These are phyloP conservation scores for Moricandia moricandioides DNA, from an alignment of 345 rosid genomes.

Conservation along the genomic window DNA sequence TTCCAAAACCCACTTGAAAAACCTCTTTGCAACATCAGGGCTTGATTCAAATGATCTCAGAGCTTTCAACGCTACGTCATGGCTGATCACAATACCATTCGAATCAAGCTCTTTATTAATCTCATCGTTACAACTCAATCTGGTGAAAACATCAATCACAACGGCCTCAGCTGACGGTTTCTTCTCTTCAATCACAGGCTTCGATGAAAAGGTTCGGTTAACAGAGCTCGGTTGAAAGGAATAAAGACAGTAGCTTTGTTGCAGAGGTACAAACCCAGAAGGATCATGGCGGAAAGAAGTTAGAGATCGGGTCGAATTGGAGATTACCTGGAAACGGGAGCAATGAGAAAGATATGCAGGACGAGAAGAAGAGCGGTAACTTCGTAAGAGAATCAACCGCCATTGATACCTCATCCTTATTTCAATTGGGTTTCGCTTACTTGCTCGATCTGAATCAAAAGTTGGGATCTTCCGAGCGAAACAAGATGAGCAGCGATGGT, in stretches of 20 bases:
- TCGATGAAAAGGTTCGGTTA: slow-evolving; percentile 49
- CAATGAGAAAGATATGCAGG: slow-evolving; percentile 23
- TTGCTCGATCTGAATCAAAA: slow-evolving; percentile 5
- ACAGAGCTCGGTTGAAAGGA: slow-evolving; percentile 7
- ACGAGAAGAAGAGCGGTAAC: slow-evolving; percentile 30
- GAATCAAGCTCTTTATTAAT: slow-evolving; percentile 53
- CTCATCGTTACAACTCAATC: slow-evolving; percentile 35
- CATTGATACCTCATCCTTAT: slow-evolving; percentile 21
- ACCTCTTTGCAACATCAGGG: slow-evolving; percentile 58
- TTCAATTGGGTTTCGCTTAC: neutral
- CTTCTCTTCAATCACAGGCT: slow-evolving; percentile 41
- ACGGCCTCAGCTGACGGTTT: slow-evolving; percentile 38
- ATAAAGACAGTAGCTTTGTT: neutral
- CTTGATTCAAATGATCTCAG: slow-evolving; percentile 49
- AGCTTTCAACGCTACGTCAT: slow-evolving; percentile 54
- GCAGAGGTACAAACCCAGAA: slow-evolving; percentile 11
- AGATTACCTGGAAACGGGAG: slow-evolving; percentile 41
- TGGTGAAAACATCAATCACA: slow-evolving; percentile 47
- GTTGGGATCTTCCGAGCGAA: slow-evolving; percentile 1
- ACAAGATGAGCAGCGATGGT: slow-evolving; percentile 4
- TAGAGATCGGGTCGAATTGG: slow-evolving; percentile 28
- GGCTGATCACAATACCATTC: slow-evolving; percentile 43
- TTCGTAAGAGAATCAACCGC: slow-evolving; percentile 34
- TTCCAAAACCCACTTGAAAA: slow-evolving; percentile 67
- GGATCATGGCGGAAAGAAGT: slow-evolving; percentile 32